Evolutionary conservation across 495 filamentous ascomycete species (phyloP).

Genomic region (Penicillium parvum): DNA sequence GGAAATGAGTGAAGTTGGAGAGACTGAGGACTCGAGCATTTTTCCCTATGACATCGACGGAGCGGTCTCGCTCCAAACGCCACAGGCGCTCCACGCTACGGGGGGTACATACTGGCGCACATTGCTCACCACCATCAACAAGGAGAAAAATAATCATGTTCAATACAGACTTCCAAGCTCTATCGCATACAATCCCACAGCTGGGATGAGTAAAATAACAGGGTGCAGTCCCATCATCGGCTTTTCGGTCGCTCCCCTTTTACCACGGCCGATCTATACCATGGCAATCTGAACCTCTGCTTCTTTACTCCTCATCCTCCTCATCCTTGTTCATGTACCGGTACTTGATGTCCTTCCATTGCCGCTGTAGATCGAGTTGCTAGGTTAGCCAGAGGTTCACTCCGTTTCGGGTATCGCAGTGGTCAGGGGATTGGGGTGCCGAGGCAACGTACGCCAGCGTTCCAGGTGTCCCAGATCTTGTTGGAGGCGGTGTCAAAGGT

Average conservation of each 20-base stretch:
- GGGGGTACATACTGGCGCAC: background rate
- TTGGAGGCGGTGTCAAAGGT: conserved; percentile 71
- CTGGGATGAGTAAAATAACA: conserved; percentile 29
- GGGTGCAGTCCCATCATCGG: conserved; percentile 10
- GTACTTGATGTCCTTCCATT: conserved; percentile 99
- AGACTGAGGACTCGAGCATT: conserved; percentile 12
- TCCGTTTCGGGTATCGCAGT: background rate
- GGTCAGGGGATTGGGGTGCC: conserved; percentile 2
- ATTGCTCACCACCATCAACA: background rate
- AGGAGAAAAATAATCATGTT: conserved; percentile 7
- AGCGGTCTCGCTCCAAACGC: conserved; percentile 24
- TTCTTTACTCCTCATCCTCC: conserved; percentile 49
- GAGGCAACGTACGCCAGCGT: conserved; percentile 71
- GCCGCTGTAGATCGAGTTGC: conserved; percentile 56
- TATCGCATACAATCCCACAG: conserved; percentile 38
- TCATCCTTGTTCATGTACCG: conserved; percentile 71
- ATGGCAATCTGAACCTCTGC: conserved; percentile 1
- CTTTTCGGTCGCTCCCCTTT: conserved; percentile 21
- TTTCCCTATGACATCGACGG: conserved; percentile 31
- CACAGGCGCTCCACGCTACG: conserved; percentile 23
- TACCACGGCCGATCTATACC: conserved; percentile 10
- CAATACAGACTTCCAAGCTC: conserved; percentile 29
- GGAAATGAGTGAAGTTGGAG: background rate
- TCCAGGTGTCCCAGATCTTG: conserved; percentile 82
- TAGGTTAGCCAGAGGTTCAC: conserved; percentile 28